Evolutionary conservation across 2,329 filamentous ascomycete species (phyloP), one percentile per base, ranked within the genome.

Genomic region (Cladobotryum protrusum): DNA sequence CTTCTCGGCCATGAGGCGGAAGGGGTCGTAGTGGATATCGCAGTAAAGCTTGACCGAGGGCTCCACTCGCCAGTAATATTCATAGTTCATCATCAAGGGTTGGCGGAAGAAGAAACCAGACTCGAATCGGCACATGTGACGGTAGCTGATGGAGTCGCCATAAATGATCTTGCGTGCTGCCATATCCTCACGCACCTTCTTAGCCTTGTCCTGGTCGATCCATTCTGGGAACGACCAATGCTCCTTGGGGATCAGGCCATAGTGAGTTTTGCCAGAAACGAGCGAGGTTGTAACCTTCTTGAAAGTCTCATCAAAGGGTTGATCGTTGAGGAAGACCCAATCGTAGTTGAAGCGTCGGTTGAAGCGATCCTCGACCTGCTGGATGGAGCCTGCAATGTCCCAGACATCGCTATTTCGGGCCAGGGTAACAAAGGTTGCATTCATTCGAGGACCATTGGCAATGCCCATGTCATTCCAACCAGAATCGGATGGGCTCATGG

Each of bases 41-140:
- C 93, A 99, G 79, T 83, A 96, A 54, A 99, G 85, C 75, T 97
- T 88, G 66, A 99, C 84, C 71, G 88, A 93, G 61, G 93, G 93
- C 78, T 99, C 93, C 13, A 99, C 93, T 59, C 95, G 89, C 93
- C 93, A 99, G 80, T 99, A 99, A 82, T 89, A 99, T 66, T 99
- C 93, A 71, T 95, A 99, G 67, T 97, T 90, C 68, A 88, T 73
- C 88, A 99, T 91, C 59, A 96, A 74, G 29, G 83, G 81, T 68
- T 99, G 93, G 54, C 87, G 89, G 82, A 97, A 99, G 79, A 99
- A 99, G 79, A 99, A 99, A 36, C 93, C 93, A 7, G 92, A 97
- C 72, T 99, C 93, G 67, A 96, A 99, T 57, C 93, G 89, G 72
- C 93, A 99, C 93, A 99, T 99, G 77, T 99, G 95, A 56, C 93